Evolutionary conservation across 2,329 filamentous ascomycete genomes (phyloP), one percentile per base, ranked within the genome.

Genomic region (Venturia aucupariae): DNA sequence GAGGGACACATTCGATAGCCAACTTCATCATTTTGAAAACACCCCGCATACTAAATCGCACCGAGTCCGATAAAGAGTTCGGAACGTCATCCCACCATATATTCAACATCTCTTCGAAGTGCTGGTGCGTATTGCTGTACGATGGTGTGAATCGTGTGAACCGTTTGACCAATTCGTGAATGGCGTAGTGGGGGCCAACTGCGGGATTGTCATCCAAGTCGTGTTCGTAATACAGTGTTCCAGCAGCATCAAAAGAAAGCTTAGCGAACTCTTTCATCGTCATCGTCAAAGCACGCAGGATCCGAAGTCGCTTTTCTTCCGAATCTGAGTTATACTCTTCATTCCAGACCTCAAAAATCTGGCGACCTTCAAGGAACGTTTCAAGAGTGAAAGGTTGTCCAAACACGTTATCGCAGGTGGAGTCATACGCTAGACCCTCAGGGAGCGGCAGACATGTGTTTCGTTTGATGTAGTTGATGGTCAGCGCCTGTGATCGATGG

Each of bases 341-440:
- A 27, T 60, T 41, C 63, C 63, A 65, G n/a, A 55, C 57, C 11
- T 39, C 44, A n/a, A 41, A 44, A 22, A 65, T 32, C 15, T 38
- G 35, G 11, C n/a, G n/a, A 22, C 63, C 63, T 48, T 62, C 57
- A 6, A 65, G 27, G 41, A 42, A 62, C 2, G n/a, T 22, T 24
- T 24, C 42, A n/a, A 65, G 13, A 19, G 46, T 54, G 32, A 39
- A 65, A 19, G 63, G 63, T 19, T 35, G 42, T n/a, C 59, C 57
- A 30, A 65, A 22, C 15, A 7, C 22, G 35, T 65, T 65, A 19
- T 65, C 59, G 32, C 54, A 62, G 13, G 63, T 61, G 6, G 15
- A 13, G 32, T 51, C 44, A n/a, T 62, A 65, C 4, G 39, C 39
- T 4, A 65, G 22, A n/a, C 62, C 63, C 35, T 65, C 63, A 22